A percentile compares a stretch with the other conserved stretches of the same genome.
phyloP scores from a whole-genome alignment of 148 eudicot genomes.

The Gaultheria prostrata region DNA sequence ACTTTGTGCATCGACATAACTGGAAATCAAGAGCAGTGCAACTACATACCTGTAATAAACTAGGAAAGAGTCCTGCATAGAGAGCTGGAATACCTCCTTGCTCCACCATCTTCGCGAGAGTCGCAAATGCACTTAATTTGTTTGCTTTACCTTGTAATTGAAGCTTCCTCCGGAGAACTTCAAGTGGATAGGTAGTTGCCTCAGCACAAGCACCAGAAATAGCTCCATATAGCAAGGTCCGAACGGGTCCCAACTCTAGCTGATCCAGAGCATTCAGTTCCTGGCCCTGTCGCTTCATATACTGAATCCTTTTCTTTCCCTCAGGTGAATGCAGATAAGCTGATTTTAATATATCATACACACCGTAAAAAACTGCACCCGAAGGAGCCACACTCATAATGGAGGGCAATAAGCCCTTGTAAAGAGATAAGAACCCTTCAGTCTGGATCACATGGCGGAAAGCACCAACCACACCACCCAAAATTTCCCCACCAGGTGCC shows the following conservation, averaged over 20 bases:
- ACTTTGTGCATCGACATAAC: neutral
- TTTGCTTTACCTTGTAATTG: constrained; percentile 51
- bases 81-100: constrained; percentile 61
- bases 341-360: constrained; percentile 59
- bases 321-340: constrained; percentile 56
- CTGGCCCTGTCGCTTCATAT: constrained; percentile 48
- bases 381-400: constrained; percentile 68
- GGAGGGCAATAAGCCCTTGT: constrained; percentile 65
- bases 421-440: constrained; percentile 68
- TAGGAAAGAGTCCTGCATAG: constrained; percentile 67
- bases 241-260: constrained; percentile 54
- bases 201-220: constrained; percentile 79
- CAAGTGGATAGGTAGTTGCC: constrained; percentile 69
- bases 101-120: constrained; percentile 50
- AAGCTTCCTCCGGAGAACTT: constrained; percentile 62
- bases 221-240: constrained; percentile 64
- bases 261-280: constrained; percentile 51
- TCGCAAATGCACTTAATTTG: constrained; percentile 49
- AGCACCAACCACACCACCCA: constrained; percentile 70
- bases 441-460: constrained; percentile 52
- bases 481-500: constrained; percentile 63
- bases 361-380: constrained; percentile 67
- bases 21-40: neutral
- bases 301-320: constrained; percentile 48
- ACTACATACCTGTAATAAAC: constrained; percentile 58